Base-by-base conservation (phyloP, 164 flowering plant genomes). In the Annona squamosa region DNA sequence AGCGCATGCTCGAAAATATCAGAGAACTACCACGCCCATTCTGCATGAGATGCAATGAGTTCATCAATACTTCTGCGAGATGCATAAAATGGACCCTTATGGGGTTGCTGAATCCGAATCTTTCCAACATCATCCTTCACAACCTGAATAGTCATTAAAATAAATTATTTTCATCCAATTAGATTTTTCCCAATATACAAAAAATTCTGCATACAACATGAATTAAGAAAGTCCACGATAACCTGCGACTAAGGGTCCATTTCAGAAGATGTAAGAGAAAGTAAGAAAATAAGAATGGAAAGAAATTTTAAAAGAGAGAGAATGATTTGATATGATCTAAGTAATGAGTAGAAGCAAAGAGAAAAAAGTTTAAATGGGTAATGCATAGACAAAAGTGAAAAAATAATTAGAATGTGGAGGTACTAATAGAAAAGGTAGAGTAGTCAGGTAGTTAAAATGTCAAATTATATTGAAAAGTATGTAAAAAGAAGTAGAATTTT, bases 71-170 rank as follows among this genome's bases (percentile, higher is more conserved):
- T 84, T 84, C 88, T 90, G 4, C 90, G 91, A 64, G 99, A 84
- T 46, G 87, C 94, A 80, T 92, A 93, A 82, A 92, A 96, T 72
- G 97, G 97, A 47, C 99, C 99, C 79, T 87, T 88, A 74, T 89
- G 85, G 1, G 99, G 99, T 71, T 86, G 77, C 78, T 96, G 98
- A 78, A 96, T 85, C 56, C 96, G 85, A 65, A 96, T 48, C 16
- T 88, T 85, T 70, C 99, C 99, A 77, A 93, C 79, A 71, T 93
- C 99, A 83, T 93, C 97, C 86, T 92, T 93, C 61, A 88, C 89
- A 81, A 92, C 98, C 98, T 96, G 84, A 48, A 7, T 26, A 80
- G 48, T 16, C 59, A 52, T 52, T 9, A 52, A 9, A 52, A 52
- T 52, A 10, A 9, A 52, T 52, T 52, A 52, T 9, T 6, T 52